Conservation (phyloP, 148 eudicot species). For the Polygonum maritimum region DNA sequence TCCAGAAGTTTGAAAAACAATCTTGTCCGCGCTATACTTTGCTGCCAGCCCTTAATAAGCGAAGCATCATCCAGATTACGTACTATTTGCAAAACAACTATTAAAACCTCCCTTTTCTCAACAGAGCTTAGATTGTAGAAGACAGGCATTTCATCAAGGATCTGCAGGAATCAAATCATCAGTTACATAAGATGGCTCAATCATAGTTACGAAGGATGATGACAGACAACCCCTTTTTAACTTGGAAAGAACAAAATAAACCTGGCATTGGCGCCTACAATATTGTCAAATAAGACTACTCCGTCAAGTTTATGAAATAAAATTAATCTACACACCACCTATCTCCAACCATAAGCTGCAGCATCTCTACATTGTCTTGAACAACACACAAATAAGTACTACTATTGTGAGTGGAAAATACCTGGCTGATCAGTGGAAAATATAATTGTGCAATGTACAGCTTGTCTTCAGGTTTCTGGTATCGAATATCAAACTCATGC, state of each 20-base stretch:
- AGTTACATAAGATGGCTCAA: not conserved
- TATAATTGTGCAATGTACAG: slow-evolving; percentile 91
- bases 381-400: not conserved
- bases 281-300: not conserved
- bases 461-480: slow-evolving; percentile 97
- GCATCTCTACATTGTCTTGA: not conserved
- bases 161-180: slow-evolving; percentile 43
- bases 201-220: not conserved
- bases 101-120: slow-evolving; percentile 92
- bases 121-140: slow-evolving; percentile 85
- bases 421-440: slow-evolving; percentile 97
- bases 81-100: slow-evolving; percentile 77
- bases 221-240: not conserved
- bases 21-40: slow-evolving; percentile 95
- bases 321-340: not conserved
- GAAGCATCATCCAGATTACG: slow-evolving; percentile 96
- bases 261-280: not conserved
- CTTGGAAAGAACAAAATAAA: not conserved
- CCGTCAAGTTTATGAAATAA: not conserved
- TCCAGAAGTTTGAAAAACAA: slow-evolving; percentile 95
- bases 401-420: slow-evolving; percentile 14
- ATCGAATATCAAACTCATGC: slow-evolving; percentile 95
- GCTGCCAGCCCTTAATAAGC: slow-evolving; percentile 94
- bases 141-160: slow-evolving; percentile 99
- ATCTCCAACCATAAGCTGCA: not conserved